A percentile compares a stretch with the other conserved stretches of the same genome.
Evolutionary conservation across 1,284 basidiomycete species (phyloP).

Genomic region (Austroboletus novae-zelandiae): DNA sequence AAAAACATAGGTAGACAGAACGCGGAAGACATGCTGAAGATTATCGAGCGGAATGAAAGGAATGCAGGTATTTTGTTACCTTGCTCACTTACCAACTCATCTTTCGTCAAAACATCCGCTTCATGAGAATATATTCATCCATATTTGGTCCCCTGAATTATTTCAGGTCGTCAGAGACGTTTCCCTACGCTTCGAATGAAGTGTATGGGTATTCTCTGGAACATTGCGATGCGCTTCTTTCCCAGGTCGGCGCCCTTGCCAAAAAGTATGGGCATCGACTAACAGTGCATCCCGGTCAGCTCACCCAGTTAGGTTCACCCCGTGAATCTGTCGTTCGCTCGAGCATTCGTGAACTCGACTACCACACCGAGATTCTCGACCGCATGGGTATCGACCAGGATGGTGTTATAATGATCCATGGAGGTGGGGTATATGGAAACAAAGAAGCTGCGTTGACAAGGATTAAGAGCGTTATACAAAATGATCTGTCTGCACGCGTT

Average conservation of each 20-base stretch:
- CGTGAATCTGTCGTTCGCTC: constrained; percentile 70
- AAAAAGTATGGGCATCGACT: constrained; percentile 77
- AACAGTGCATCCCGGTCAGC: constrained; percentile 87
- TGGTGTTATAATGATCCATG: constrained; percentile 80
- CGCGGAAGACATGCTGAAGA: constrained; percentile 62
- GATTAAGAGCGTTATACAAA: constrained; percentile 68
- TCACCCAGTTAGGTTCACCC: constrained; percentile 82
- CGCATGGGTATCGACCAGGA: constrained; percentile 77
- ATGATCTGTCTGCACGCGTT: constrained; percentile 59
- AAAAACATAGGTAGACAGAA: constrained; percentile 81
- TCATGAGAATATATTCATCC: constrained; percentile 59
- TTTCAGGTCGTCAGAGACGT: constrained; percentile 75
- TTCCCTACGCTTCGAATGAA: constrained; percentile 85
- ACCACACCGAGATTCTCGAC: constrained; percentile 86
- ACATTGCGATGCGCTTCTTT: constrained; percentile 45
- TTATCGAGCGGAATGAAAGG: constrained; percentile 85
- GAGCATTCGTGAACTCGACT: constrained; percentile 75
- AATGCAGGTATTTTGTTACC: constrained; percentile 43
- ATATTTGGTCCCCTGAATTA: background rate
- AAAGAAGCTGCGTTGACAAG: constrained; percentile 70
- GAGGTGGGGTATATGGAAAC: constrained; percentile 80
- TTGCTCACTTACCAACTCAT: background rate
- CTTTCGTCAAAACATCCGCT: constrained; percentile 55
- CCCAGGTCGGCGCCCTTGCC: constrained; percentile 69
- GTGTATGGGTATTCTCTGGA: constrained; percentile 78